Base-by-base conservation (phyloP, 1,284 basidiomycete species). In the Malassezia restricta region DNA sequence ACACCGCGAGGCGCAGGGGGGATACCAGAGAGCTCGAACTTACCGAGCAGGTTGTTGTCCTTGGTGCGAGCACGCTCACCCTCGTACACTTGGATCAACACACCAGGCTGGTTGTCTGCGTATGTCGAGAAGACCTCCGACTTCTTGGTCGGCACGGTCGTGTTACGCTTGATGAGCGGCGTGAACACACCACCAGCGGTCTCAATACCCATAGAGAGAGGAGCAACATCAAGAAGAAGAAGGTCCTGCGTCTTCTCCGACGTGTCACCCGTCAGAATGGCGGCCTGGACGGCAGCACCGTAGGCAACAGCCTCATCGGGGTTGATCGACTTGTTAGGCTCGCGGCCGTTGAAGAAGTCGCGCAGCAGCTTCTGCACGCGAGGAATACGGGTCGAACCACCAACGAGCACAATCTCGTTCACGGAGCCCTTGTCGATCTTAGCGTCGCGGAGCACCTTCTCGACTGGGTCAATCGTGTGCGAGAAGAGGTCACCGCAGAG, bases 111-210 rank as follows among this genome's bases (percentile, higher is more conserved):
- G 81, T 98, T 96, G 81, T 98, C 92, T 63, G 90, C 85, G 79
- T 92, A 94, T 39, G 94, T 98, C 45, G 92, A 95, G 84, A 98
- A 96, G 76, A 87, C 85, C 79, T 96, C 89, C 27, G 89, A 89
- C 81, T 96, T 96, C 80, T 95, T 96, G 74, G 92, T 96, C 46
- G 92, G 92, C 65, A 98, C 87, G 50, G 90, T 94, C 65, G 94
- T 96, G 82, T 98, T 98, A 63, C 91, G 84, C 79, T 89, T 90
- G 80, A 96, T 95, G 68, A 98, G 83, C 37, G 87, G 82, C 42
- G 88, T 95, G 85, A 95, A 90, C 76, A 95, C 90, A 84, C 92
- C 92, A 77, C 94, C 92, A 67, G 91, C 87, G 53, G 90, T 98
- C 80, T 96, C 94, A 74, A 98, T 95, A 71, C 76, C 92, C 74